These are phyloP conservation scores for Laguncularia racemosa DNA, from an alignment of 345 rosid species.

Conservation along the genomic window DNA sequence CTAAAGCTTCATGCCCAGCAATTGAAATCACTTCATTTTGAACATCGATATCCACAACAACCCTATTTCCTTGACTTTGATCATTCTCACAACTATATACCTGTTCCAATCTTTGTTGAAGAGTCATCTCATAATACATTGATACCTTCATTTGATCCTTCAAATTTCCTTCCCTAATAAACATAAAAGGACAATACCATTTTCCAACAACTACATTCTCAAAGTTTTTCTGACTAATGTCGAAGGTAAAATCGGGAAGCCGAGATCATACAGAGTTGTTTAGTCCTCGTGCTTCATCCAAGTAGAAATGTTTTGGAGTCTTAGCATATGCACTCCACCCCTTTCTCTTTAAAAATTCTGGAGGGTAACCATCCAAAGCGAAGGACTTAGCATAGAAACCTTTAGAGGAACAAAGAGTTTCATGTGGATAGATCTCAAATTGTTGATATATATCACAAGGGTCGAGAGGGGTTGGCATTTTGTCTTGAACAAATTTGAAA, in stretches of 20 bases:
- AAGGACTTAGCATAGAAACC: constrained; percentile 35
- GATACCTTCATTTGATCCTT: constrained; percentile 37
- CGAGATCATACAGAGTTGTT: constrained; percentile 20
- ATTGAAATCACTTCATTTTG: constrained; percentile 26
- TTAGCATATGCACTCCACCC: constrained; percentile 36
- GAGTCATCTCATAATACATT: constrained; percentile 41
- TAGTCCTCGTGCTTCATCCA: constrained; percentile 50
- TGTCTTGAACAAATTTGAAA: constrained; percentile 13
- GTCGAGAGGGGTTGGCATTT: constrained; percentile 19
- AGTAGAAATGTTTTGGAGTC: constrained; percentile 14
- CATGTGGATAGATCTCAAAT: constrained; percentile 17
- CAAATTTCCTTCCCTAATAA: constrained; percentile 30
- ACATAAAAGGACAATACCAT: constrained; percentile 76
- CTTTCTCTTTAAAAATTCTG: constrained; percentile 33
- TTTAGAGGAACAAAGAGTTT: background rate
- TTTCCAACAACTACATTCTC: constrained; percentile 28
- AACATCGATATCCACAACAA: constrained; percentile 22
- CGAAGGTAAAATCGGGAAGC: constrained; percentile 35
- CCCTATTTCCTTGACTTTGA: constrained; percentile 1
- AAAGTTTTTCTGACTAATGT: constrained; percentile 7
- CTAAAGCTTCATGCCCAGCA: constrained; percentile 17
- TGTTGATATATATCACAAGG: constrained; percentile 25
- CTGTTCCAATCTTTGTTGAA: constrained; percentile 51
- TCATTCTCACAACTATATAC: constrained; percentile 27
- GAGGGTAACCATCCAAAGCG: constrained; percentile 40